phyloP scores from a whole-genome alignment of 805 yeast genomes.

The Candida tibetensis region DNA sequence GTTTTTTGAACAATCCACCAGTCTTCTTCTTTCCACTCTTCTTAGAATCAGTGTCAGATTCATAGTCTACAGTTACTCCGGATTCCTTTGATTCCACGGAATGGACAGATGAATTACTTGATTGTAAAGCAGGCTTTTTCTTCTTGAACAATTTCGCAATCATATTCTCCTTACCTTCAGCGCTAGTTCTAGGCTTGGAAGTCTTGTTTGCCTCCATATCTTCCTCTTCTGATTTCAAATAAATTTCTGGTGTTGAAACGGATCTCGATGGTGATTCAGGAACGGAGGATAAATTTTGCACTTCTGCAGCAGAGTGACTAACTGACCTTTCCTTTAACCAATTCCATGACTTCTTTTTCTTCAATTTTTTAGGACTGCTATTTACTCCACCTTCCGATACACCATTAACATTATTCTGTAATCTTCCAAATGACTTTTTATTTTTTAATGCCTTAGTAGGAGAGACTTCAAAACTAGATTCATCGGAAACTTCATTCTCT shows the following conservation, averaged over 20 bases:
- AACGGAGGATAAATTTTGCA: constrained; percentile 19
- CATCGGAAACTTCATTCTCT: constrained; percentile 7
- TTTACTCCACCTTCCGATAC: constrained; percentile 6
- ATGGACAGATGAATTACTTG: background rate
- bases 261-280: constrained; percentile 27
- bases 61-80: constrained; percentile 28
- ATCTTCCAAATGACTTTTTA: constrained; percentile 14
- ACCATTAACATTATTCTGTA: constrained; percentile 7
- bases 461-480: constrained; percentile 11
- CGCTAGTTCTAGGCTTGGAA: constrained; percentile 5
- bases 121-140: constrained; percentile 16
- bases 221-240: constrained; percentile 8
- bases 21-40: constrained; percentile 15
- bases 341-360: constrained; percentile 41
- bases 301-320: constrained; percentile 29
- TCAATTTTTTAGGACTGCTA: constrained; percentile 17
- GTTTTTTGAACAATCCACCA: constrained; percentile 16
- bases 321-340: constrained; percentile 37
- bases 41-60: constrained; percentile 17
- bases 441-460: constrained; percentile 12
- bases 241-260: constrained; percentile 37
- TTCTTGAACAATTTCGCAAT: constrained; percentile 41
- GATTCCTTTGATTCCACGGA: constrained; percentile 11
- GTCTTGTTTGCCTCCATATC: constrained; percentile 2
- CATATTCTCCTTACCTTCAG: constrained; percentile 36